These are phyloP conservation scores for Beauveria sp. DNA, from an alignment of 2,329 filamentous ascomycete species.

Conservation along the genomic window DNA sequence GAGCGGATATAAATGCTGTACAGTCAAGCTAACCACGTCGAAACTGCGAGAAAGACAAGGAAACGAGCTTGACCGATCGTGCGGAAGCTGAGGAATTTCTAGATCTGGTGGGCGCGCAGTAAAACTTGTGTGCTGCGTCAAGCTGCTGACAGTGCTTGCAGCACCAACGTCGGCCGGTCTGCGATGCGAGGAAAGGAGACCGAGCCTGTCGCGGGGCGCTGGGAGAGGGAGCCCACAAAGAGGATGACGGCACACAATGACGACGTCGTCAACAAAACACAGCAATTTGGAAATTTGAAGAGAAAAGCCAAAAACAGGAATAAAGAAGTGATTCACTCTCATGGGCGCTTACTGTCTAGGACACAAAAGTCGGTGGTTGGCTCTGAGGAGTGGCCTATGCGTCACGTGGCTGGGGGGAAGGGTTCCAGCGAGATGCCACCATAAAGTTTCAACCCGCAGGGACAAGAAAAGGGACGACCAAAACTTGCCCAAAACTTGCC, in stretches of 20 bases:
- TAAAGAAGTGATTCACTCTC: not conserved
- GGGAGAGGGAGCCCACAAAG: not conserved
- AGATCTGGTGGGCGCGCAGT: not conserved
- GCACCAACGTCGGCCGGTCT: not conserved
- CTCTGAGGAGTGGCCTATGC: not conserved
- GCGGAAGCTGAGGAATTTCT: not conserved
- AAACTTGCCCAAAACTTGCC: not conserved
- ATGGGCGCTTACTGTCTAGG: not conserved
- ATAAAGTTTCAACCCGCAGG: not conserved
- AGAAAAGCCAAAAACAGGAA: not conserved
- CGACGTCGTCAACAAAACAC: not conserved
- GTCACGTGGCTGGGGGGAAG: conserved; percentile 10
- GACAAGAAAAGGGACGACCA: not conserved
- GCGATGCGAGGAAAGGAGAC: not conserved
- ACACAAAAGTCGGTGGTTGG: conserved; percentile 11
- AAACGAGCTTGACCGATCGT: not conserved
- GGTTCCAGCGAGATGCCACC: not conserved
- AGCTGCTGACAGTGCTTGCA: not conserved
- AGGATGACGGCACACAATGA: not conserved
- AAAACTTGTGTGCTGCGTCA: not conserved
- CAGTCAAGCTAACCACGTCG: not conserved
- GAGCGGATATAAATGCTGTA: not conserved
- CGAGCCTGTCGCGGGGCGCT: not conserved
- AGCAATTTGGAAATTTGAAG: not conserved
- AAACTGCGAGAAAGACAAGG: not conserved